Base-by-base conservation (phyloP, 1,284 basidiomycete species). In the Trametes hirsuta region DNA sequence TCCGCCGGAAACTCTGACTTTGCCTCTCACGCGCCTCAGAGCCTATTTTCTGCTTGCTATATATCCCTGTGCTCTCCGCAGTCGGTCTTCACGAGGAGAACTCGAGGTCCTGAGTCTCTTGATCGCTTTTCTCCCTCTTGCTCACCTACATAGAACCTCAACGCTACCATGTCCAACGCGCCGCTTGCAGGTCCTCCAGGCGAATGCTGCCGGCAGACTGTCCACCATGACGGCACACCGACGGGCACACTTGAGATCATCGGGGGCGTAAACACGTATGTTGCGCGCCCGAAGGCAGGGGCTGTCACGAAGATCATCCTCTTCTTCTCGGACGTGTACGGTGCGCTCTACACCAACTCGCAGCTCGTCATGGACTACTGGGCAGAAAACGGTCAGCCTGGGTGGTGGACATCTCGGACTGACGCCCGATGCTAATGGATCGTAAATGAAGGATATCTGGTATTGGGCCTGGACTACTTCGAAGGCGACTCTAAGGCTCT, bases 381-480 rank as follows among this genome's bases (percentile, higher is more conserved):
- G 53, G 82, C 84, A 6, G 72, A 76, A 1, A 75, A 81, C 24
- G 80, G 81, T 83, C 55, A 14, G 73, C 64, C 10, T 18, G 22
- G 9, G n/a, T 8, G 1, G 30, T 24, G 4, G n/a, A 15, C 8
- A 10, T 3, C 18, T 24, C 30, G 21, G 24, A 21, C 4, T 18
- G 12, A 18, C n/a, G 39, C 22, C 18, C 18, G 18, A 18, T 18
- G 18, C 18, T 18, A 18, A 18, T 18, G 18, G 18, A 18, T 18
- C 18, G 18, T 18, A 18, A 18, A 18, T 18, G 39, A 53, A 85
- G 84, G 84, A 0, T 85, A 79, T 67, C 71, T 75, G 41, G 83
- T 86, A 2, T 69, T 84, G 10, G 84, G 82, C 1, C 70, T 80
- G 30, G 84, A 86, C 62, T 86, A 84, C 67, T 84, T 86, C 68